A percentile compares a stretch with the other conserved stretches of the same genome.
phyloP scores from a whole-genome alignment of 441 rosid genomes.

The Mallotus japonicus region DNA sequence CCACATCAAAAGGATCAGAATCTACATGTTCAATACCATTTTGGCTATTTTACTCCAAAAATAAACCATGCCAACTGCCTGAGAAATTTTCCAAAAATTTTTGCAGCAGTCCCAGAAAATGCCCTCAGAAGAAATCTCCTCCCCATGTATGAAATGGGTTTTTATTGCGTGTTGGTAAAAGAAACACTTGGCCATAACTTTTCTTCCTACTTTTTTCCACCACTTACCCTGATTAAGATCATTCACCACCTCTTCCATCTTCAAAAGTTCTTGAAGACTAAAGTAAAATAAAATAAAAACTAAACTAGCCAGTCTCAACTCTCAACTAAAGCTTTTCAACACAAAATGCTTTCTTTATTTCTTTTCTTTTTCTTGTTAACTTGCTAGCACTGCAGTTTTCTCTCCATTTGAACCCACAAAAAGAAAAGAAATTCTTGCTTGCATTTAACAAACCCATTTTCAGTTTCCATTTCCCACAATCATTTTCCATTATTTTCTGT shows the following conservation, averaged over 20 bases:
- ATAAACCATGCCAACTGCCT: background rate
- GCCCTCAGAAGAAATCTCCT: background rate
- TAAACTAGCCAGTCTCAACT: background rate
- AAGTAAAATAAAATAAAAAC: background rate
- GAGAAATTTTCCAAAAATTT: background rate
- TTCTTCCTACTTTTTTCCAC: background rate
- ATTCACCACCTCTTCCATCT: background rate
- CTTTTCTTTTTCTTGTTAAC: background rate
- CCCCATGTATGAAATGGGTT: background rate
- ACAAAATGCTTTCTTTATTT: background rate
- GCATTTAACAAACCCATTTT: constrained; percentile 9
- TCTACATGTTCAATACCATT: background rate
- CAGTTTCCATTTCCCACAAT: too few species aligned
- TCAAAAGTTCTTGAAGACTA: background rate
- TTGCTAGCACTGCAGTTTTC: background rate
- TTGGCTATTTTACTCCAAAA: background rate
- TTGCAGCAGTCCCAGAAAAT: background rate
- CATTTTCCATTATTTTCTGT: background rate
- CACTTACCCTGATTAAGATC: background rate
- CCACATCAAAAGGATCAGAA: background rate
- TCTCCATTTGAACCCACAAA: background rate
- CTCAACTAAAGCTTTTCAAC: background rate
- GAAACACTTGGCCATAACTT: background rate
- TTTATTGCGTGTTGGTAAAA: constrained; percentile 11
- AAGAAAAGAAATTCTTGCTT: background rate